Evolutionary conservation across 495 filamentous ascomycete genomes (phyloP), one percentile per base, ranked within the genome.

Genomic region (Penicillium salamii): DNA sequence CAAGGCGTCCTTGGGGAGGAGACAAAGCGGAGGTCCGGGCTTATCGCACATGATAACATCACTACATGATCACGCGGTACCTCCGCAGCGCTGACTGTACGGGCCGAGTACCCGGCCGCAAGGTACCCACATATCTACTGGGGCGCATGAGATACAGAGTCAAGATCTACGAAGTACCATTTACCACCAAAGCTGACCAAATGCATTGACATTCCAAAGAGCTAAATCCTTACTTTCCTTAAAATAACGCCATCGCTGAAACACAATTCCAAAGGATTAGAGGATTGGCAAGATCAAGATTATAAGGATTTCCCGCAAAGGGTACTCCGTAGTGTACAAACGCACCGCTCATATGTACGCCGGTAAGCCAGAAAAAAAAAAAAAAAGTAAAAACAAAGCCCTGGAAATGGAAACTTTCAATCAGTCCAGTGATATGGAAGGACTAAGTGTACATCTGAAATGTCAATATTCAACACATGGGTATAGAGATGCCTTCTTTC

Each of bases 201-300:
- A 33, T 21, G 20, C 20, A 37, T 20, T 29, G 32, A 19, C 17
- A 12, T 13, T 20, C 14, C 40, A 17, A 29, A 37, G 32, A 37
- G 9, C 40, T 24, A 36, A 39, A 46, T 26, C 44, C 57, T 52
- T 46, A 61, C 53, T 59, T 62, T 59, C 50, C 60, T 52, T 44
- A 39, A 46, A n/a, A n/a, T n/a, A 69, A 71, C 68, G 68, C 66
- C 66, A 50, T 61, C 61, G 62, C 66, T 68, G 68, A 62, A 42
- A 47, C 59, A 58, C 54, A 42, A 34, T 38, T 48, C 44, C 32
- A 46, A 44, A 44, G 17, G 18, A 44, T 29, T 31, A 29, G 24
- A 42, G 29, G 42, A 35, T 34, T 18, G 38, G 19, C 36, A 20
- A 36, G 45, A 12, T 17, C 37, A 42, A 43, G 42, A 53, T 28